Percentiles rank a stretch among this genome's conserved stretches.
These are phyloP conservation scores for Ophiostoma australiae DNA, from an alignment of 2,329 filamentous ascomycete genomes.

Conservation along the genomic window DNA sequence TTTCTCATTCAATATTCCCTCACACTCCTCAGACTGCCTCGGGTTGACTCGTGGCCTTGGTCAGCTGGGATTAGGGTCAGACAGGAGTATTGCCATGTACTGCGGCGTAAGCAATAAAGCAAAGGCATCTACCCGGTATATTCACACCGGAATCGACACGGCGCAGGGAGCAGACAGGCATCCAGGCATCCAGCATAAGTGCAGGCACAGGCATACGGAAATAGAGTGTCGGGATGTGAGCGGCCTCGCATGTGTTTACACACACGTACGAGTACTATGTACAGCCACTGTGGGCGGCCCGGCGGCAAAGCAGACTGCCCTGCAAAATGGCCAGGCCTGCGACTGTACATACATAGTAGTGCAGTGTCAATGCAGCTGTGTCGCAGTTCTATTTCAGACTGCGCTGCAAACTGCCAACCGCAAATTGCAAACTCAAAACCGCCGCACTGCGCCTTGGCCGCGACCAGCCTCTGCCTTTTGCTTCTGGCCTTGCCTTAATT, in stretches of 20 bases:
- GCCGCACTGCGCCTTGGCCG: neutral
- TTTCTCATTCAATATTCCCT: slow-evolving; percentile 2
- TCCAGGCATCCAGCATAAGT: neutral
- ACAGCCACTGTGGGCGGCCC: neutral
- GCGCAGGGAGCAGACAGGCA: neutral
- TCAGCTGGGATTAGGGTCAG: neutral
- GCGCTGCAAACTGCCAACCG: neutral
- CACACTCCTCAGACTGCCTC: neutral
- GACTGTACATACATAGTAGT: too few species aligned
- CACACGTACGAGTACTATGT: neutral
- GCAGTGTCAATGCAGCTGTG: neutral
- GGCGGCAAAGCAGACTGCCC: neutral
- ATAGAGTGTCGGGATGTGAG: neutral
- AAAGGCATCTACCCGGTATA: neutral
- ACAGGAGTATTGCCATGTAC: neutral
- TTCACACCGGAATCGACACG: neutral
- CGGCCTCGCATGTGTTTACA: neutral
- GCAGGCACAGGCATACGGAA: neutral
- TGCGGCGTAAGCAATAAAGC: neutral
- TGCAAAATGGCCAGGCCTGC: neutral
- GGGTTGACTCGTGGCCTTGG: neutral
- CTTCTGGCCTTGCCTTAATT: neutral
- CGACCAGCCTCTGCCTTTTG: neutral
- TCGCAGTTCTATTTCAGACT: neutral
- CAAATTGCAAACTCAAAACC: neutral